These are phyloP conservation scores for Dentipellis sp. DNA, from an alignment of 768 basidiomycete species.

Conservation along the genomic window DNA sequence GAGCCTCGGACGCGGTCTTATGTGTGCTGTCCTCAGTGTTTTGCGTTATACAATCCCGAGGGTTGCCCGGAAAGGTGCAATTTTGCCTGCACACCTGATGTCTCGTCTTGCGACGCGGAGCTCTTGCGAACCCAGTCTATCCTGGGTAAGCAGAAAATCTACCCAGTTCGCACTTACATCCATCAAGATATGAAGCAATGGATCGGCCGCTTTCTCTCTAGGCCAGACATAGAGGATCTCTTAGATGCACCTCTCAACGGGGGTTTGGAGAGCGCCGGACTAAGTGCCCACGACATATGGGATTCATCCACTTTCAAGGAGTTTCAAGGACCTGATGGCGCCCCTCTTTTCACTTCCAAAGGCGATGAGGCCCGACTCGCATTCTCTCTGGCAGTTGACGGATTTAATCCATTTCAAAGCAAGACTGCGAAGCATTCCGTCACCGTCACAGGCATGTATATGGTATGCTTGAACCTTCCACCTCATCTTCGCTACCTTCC, in stretches of 20 bases:
- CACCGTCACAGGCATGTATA: conserved; percentile 10
- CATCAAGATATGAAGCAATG: not conserved
- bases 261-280: not conserved
- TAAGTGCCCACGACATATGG: not conserved
- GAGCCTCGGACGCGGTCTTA: not conserved
- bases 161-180: not conserved
- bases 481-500: conserved; percentile 8
- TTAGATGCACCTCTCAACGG: not conserved
- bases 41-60: not conserved
- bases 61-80: not conserved
- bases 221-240: not conserved
- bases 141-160: not conserved
- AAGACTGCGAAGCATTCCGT: conserved; percentile 5
- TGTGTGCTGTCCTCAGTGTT: conserved; percentile 1
- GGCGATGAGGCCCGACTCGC: not conserved
- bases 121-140: not conserved
- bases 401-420: conserved; percentile 5
- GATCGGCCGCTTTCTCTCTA: not conserved
- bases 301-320: not conserved
- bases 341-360: not conserved
- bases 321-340: not conserved
- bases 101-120: not conserved
- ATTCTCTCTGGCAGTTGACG: conserved; percentile 3
- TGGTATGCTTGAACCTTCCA: conserved; percentile 16
- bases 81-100: not conserved